Base-by-base conservation (phyloP, 306 rosid genomes). In the Sechiopsis laciniata region DNA sequence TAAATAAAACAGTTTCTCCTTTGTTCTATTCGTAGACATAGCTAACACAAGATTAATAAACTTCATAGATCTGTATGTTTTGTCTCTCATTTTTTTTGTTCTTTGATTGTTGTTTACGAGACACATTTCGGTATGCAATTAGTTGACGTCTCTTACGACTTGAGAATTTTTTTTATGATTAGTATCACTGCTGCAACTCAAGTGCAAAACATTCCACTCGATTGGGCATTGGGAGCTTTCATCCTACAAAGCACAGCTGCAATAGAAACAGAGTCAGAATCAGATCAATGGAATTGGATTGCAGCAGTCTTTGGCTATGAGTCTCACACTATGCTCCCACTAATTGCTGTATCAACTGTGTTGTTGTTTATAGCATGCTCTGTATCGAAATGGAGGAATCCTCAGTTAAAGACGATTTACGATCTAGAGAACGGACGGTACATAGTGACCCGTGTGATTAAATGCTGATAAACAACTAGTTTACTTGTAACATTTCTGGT, bases 201-300 rank as follows among this genome's bases (percentile, higher is more conserved):
- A 83, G 91, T 90, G 62, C 89, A 87, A 73, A 84, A 76, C 61
- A 81, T 85, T 72, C 94, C 98, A 0, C 97, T 93, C n/a, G 98
- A 93, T 78, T 93, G 98, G 98, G 97, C 97, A 50, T 72, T 93
- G 83, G 98, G 98, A 80, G 97, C 98, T 78, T 93, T 93, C 84
- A 88, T 93, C 80, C 73, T 93, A 81, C 98, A 88, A 83, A 90
- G 84, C 80, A 76, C 88, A 22, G 82, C 83, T 45, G 37, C 37
- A 32, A 32, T 32, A 32, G 37, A 32, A 52, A 78, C 76, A 68
- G 87, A 85, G 14, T 14, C 35, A 20, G 72, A 45, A 12, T 35
- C 77, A 55, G 85, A 66, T 77, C 85, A 76, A 24, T 74, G 80
- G 77, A 55, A 72, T 77, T 82, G 96, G 97, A 75, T 86, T 76